A percentile compares a stretch with the other conserved stretches of the same genome.
These are phyloP conservation scores for Saccharum officinarum DNA, from an alignment of 176 grass and related monocot species.

Conservation along the genomic window DNA sequence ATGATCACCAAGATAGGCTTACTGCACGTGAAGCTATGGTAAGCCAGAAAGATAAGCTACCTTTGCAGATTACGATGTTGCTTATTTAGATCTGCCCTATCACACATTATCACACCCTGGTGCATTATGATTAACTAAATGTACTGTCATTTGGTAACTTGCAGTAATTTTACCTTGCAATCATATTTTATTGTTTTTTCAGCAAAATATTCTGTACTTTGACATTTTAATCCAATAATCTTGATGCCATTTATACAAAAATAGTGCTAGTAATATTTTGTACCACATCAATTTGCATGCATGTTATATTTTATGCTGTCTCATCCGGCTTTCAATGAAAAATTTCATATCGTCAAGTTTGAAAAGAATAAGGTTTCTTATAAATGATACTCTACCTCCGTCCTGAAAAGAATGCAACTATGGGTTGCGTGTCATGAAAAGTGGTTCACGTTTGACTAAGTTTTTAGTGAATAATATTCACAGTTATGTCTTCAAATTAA, in stretches of 20 bases:
- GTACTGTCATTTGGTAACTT: neutral
- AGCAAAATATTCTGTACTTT: neutral
- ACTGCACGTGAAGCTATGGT: conserved; percentile 98
- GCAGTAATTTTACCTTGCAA: neutral
- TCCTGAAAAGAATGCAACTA: too few species aligned
- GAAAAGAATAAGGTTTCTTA: neutral
- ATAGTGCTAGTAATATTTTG: neutral
- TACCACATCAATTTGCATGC: neutral
- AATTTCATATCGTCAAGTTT: neutral
- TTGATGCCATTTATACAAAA: conserved; percentile 5
- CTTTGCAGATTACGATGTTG: neutral
- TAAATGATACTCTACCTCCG: neutral
- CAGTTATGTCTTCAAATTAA: too few species aligned
- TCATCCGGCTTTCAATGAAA: conserved; percentile 11
- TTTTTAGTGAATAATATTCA: too few species aligned
- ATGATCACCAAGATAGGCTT: conserved; percentile 95
- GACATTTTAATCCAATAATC: neutral
- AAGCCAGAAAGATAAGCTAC: conserved; percentile 33
- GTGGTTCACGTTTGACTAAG: too few species aligned
- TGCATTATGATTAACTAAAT: neutral
- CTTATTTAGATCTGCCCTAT: neutral
- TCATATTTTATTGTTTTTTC: neutral
- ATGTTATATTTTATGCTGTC: neutral
- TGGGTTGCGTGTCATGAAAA: too few species aligned
- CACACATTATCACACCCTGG: neutral